A percentile compares a stretch with the other conserved stretches of the same genome.
phyloP scores from a whole-genome alignment of 177 flowering plant genomes.

The Vitis hybrid region DNA sequence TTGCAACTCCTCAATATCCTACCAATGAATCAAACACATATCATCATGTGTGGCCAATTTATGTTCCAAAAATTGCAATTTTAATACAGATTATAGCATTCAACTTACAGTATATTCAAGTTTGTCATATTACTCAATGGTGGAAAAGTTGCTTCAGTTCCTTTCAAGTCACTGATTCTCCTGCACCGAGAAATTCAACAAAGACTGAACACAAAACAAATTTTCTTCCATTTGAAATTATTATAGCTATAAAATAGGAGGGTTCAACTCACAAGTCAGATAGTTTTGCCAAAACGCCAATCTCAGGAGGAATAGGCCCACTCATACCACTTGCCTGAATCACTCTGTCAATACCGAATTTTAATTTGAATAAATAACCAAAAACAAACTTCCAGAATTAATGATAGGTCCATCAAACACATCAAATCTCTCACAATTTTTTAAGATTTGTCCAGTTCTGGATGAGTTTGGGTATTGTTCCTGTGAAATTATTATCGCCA shows the following conservation, averaged over 20 bases:
- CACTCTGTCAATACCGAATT: conserved; percentile 24
- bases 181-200: conserved; percentile 22
- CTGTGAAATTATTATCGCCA: conserved; percentile 42
- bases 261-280: conserved; percentile 43
- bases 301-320: conserved; percentile 57
- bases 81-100: not conserved
- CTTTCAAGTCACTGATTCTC: conserved; percentile 56
- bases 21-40: conserved; percentile 2
- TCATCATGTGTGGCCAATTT: too few species aligned
- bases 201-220: not conserved
- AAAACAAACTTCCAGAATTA: not conserved
- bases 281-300: conserved; percentile 32
- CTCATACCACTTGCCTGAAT: conserved; percentile 52
- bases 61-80: too few species aligned
- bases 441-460: conserved; percentile 44
- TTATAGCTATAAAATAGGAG: not conserved
- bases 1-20: conserved; percentile 63
- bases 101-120: conserved; percentile 38
- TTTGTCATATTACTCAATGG: conserved; percentile 19
- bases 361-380: not conserved
- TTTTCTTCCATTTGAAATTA: not conserved
- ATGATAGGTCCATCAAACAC: not conserved
- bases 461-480: conserved; percentile 48
- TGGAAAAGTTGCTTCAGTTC: conserved; percentile 37
- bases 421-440: conserved; percentile 30